Evolutionary conservation across 768 basidiomycete genomes (phyloP), one percentile per base, ranked within the genome.

Genomic region (Paxillus rubicundulus): DNA sequence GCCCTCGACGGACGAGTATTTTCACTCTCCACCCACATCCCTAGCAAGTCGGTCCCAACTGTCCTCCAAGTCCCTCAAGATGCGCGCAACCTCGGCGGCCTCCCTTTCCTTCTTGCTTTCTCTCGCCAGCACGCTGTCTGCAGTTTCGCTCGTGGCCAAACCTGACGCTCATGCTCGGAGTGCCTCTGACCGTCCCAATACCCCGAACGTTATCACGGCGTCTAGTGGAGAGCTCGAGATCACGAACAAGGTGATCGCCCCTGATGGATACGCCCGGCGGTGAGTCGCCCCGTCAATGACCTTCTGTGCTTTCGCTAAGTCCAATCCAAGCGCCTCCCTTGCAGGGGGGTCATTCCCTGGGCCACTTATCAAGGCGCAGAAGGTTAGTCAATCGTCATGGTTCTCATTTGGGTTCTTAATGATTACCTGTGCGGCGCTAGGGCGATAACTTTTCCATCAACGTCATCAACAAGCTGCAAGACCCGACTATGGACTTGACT

Each of bases 291-390:
- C 6, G 32, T 47, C 42, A 10, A 2, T 8, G 13, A 36, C 0
- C 0, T 43, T 12, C 6, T 43, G 5, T 12, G 14, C 16, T 39
- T 13, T 32, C 28, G 36, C 57, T 30, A 58, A 24, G 2, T 4
- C 7, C 13, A 13, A 30, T 28, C 20, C 16, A 24, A 78, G 77
- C 33, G 62, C 79, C 17, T 70, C 75, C 3, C 63, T 82, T 37
- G 76, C 78, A 33, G 73, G 71, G 28, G 78, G 78, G 14, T 67
- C 57, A 2, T 78, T 78, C 48, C 81, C 78, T 2, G 81, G 78
- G 3, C 78, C 80, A 9, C 57, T 79, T 30, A 76, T 82, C 55
- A 59, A 38, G 16, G 77, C 70, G 12, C 64, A 69, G 20, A 83
- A 82, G 68, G 68, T 65, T 51, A 18, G 56, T 54, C 8, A 2